These are phyloP conservation scores for Eucalyptus sp. DNA, from an alignment of 345 rosid species.

Conservation along the genomic window DNA sequence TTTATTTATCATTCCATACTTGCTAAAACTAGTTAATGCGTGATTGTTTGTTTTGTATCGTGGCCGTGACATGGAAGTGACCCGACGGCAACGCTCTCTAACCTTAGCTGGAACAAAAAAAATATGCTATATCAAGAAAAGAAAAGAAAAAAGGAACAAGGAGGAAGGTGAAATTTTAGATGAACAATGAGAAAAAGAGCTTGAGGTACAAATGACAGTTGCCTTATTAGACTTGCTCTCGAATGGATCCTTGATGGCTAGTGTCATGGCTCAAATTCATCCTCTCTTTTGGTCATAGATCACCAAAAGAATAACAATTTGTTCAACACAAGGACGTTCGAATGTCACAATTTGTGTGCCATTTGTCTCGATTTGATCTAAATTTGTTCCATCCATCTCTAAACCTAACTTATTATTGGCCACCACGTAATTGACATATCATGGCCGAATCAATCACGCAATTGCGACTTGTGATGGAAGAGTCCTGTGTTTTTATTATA, in stretches of 20 bases:
- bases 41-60: background rate
- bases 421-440: background rate
- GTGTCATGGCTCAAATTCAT: background rate
- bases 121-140: background rate
- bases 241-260: background rate
- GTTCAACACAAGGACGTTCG: background rate
- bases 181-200: background rate
- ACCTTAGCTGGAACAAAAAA: background rate
- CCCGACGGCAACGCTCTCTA: rapidly evolving
- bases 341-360: background rate
- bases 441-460: background rate
- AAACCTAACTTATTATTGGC: background rate
- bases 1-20: background rate
- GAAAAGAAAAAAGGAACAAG: background rate
- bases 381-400: background rate
- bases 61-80: background rate
- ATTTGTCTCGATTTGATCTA: background rate
- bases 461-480: background rate
- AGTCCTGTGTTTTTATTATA: background rate
- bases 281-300: background rate
- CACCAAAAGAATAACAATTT: background rate
- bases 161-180: background rate
- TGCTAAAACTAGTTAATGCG: background rate
- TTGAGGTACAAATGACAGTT: background rate
- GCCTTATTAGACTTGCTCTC: background rate